phyloP scores from a whole-genome alignment of 768 basidiomycete genomes.

The Podaxis mareebaensis region DNA sequence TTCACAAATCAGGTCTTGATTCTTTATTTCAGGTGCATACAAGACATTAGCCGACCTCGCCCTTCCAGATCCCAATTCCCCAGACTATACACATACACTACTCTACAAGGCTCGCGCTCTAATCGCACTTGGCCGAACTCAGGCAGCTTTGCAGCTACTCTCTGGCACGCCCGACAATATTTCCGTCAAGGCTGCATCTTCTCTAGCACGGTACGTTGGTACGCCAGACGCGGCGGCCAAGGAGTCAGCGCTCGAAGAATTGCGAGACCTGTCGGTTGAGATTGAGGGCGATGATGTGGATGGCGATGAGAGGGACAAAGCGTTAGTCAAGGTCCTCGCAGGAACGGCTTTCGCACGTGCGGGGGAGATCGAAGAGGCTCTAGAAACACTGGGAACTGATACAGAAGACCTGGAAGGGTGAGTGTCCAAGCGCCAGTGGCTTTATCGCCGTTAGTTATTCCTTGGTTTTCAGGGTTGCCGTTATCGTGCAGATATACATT shows the following conservation, averaged over 20 bases:
- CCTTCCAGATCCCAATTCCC: slow-evolving; percentile 59
- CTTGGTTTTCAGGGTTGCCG: slow-evolving; percentile 58
- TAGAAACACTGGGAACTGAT: slow-evolving; percentile 81
- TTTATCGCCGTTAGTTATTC: neutral
- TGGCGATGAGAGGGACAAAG: slow-evolving; percentile 66
- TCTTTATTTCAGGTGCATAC: slow-evolving; percentile 57
- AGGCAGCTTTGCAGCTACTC: slow-evolving; percentile 56
- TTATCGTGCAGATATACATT: slow-evolving; percentile 85
- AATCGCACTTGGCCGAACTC: slow-evolving; percentile 66
- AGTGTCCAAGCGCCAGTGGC: slow-evolving; percentile 30
- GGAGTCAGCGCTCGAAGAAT: slow-evolving; percentile 71
- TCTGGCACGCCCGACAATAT: slow-evolving; percentile 62
- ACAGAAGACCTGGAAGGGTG: slow-evolving; percentile 87
- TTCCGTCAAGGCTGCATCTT: slow-evolving; percentile 66
- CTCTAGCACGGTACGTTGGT: slow-evolving; percentile 71
- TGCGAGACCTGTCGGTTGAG: slow-evolving; percentile 85
- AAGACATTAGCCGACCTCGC: slow-evolving; percentile 55
- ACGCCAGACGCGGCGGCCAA: slow-evolving; percentile 43
- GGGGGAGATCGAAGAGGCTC: slow-evolving; percentile 87
- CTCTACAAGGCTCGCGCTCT: slow-evolving; percentile 79
- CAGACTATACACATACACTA: slow-evolving; percentile 64
- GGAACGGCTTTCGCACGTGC: slow-evolving; percentile 86
- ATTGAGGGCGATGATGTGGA: slow-evolving; percentile 79
- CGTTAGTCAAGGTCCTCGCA: slow-evolving; percentile 74
- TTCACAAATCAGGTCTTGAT: neutral